phyloP scores from a whole-genome alignment of 345 rosid genomes.

The Eutrema yunnanense region DNA sequence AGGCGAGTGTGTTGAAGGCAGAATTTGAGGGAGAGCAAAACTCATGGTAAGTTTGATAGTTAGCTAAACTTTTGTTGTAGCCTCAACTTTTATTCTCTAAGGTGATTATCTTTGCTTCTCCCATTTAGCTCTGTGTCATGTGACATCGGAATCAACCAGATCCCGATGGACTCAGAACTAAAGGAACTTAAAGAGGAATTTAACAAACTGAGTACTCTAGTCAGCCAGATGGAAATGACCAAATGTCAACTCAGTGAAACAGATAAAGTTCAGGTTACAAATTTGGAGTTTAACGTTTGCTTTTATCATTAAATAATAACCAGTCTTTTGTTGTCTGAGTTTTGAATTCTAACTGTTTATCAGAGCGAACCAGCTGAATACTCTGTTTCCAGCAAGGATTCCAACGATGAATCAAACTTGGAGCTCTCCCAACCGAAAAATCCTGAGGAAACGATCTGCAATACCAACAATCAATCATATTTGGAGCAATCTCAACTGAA shows the following conservation, averaged over 20 bases:
- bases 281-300: background rate
- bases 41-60: constrained; percentile 15
- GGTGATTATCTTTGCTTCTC: background rate
- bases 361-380: constrained; percentile 40
- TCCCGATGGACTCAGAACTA: constrained; percentile 54
- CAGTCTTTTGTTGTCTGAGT: background rate
- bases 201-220: constrained; percentile 43
- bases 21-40: constrained; percentile 35
- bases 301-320: background rate
- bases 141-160: constrained; percentile 45
- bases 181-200: constrained; percentile 67
- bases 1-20: constrained; percentile 49
- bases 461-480: background rate
- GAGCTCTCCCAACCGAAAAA: constrained; percentile 26
- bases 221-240: constrained; percentile 56
- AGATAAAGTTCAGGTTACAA: constrained; percentile 38
- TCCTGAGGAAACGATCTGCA: constrained; percentile 28
- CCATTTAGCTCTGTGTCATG: constrained; percentile 37
- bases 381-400: constrained; percentile 25
- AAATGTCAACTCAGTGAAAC: constrained; percentile 42
- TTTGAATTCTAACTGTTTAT: constrained; percentile 11
- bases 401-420: background rate
- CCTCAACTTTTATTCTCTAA: background rate
- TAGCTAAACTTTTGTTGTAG: background rate
- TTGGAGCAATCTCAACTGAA: constrained; percentile 27